Conservation (phyloP, 2,329 filamentous ascomycete species). For the Talaromyces sp. region DNA sequence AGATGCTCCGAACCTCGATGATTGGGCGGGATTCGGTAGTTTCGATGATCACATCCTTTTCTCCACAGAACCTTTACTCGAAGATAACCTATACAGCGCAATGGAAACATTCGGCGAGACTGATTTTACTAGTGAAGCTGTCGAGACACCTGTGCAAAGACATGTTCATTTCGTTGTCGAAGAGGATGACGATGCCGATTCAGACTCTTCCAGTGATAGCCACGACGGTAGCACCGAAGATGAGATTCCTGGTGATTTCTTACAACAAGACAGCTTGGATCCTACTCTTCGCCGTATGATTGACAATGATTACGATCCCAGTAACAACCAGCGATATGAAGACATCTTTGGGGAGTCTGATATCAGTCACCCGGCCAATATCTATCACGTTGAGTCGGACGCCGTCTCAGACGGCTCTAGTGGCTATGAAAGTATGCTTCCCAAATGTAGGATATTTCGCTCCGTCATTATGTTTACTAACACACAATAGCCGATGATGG, state of each 20-base stretch:
- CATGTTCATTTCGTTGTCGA: constrained; percentile 64
- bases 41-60: constrained; percentile 40
- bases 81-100: constrained; percentile 38
- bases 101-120: constrained; percentile 37
- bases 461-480: constrained; percentile 40
- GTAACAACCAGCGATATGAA: constrained; percentile 30
- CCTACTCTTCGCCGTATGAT: constrained; percentile 68
- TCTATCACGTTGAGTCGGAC: constrained; percentile 44
- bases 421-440: constrained; percentile 55
- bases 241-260: constrained; percentile 72
- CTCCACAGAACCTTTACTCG: constrained; percentile 38
- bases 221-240: constrained; percentile 40
- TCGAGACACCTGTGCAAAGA: constrained; percentile 46
- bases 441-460: constrained; percentile 15
- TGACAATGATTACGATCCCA: constrained; percentile 54
- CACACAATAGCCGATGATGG: constrained; percentile 50
- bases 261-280: constrained; percentile 68
- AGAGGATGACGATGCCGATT: constrained; percentile 54
- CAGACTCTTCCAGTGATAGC: constrained; percentile 55
- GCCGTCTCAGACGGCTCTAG: constrained; percentile 41
- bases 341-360: constrained; percentile 37
- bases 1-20: constrained; percentile 23
- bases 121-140: constrained; percentile 31
- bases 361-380: constrained; percentile 37
- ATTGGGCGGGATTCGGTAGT: constrained; percentile 53